Base-by-base conservation (phyloP, 1,284 basidiomycete species). In the Heterobasidion annosum region DNA sequence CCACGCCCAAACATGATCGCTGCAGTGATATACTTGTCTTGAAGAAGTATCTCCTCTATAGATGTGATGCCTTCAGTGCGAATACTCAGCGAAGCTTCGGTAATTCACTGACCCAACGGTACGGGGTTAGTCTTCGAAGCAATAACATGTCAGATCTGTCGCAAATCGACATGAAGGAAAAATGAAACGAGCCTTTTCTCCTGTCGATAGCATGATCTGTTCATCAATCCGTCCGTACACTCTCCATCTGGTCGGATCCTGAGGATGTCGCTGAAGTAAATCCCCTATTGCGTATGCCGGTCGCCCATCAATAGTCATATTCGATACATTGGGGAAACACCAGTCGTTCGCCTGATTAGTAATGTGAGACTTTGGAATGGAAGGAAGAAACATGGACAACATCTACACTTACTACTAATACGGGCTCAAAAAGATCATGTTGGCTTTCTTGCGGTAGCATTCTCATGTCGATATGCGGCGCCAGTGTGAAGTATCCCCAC, bases 181-280 rank as follows among this genome's bases (percentile, higher is more conserved):
- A 5, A 19, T 8, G 4, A 40, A 8, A 40, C 37, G 13, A 18
- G 9, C 64, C 62, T 64, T 65, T 50, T 66, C 65, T 18, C 65
- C 65, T 7, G 60, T 65, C 10, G 63, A 63, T 5, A 63, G 56
- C 54, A 63, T 61, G 40, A 77, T 73, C 56, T 78, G 76, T 56
- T 79, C 77, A 56, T 79, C 77, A 2, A 64, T 61, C 3, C 78
- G 68, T 2, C 77, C 77, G 40, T 67, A 66, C 25, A 77, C 64
- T 54, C 67, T 72, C 71, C 72, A 80, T 8, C 65, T 63, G 15
- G 68, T 68, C 3, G 66, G 62, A 44, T 69, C 70, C 0, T 67
- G 69, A 1, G 76, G 74, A 58, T 79, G 78, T 6, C 67, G 72
- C 4, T 65, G 56, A 9, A 77, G 62, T 15, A 79, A 61, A 58